phyloP scores from a whole-genome alignment of 768 basidiomycete species.

The Leucocoprinus leucothites region DNA sequence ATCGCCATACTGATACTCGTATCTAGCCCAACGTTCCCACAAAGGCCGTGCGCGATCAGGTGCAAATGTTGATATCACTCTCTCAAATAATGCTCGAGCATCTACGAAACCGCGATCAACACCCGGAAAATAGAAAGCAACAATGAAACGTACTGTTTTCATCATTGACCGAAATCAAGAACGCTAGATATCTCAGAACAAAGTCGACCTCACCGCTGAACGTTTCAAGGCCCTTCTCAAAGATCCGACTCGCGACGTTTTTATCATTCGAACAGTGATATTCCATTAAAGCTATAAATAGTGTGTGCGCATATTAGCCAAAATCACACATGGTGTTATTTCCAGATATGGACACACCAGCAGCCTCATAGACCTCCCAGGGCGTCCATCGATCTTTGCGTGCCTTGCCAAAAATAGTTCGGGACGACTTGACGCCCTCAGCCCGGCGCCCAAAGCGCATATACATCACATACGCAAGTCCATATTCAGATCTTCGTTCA shows the following conservation, averaged over 20 bases:
- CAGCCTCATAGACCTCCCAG: constrained; percentile 94
- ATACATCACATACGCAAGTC: constrained; percentile 83
- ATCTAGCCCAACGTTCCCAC: constrained; percentile 95
- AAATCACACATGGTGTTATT: background rate
- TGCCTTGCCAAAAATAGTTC: constrained; percentile 78
- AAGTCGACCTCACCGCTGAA: constrained; percentile 84
- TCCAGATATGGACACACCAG: constrained; percentile 47
- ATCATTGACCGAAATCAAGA: constrained; percentile 93
- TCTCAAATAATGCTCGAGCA: constrained; percentile 93
- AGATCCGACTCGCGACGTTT: constrained; percentile 83
- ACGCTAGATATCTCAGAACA: constrained; percentile 86
- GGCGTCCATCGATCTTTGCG: constrained; percentile 71
- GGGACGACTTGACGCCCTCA: constrained; percentile 79
- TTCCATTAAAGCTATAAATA: constrained; percentile 78
- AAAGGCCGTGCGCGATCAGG: constrained; percentile 78
- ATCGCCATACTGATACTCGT: constrained; percentile 96
- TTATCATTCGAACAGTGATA: constrained; percentile 84
- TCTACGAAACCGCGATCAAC: constrained; percentile 47
- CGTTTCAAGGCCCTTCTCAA: constrained; percentile 86
- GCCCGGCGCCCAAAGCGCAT: constrained; percentile 90
- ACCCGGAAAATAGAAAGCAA: constrained; percentile 2
- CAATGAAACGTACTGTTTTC: constrained; percentile 70
- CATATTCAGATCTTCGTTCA: constrained; percentile 67
- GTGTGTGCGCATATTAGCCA: background rate
- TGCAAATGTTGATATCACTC: constrained; percentile 74